These are phyloP conservation scores for Cadophora gregata DNA, from an alignment of 2,329 filamentous ascomycete species.

Conservation along the genomic window DNA sequence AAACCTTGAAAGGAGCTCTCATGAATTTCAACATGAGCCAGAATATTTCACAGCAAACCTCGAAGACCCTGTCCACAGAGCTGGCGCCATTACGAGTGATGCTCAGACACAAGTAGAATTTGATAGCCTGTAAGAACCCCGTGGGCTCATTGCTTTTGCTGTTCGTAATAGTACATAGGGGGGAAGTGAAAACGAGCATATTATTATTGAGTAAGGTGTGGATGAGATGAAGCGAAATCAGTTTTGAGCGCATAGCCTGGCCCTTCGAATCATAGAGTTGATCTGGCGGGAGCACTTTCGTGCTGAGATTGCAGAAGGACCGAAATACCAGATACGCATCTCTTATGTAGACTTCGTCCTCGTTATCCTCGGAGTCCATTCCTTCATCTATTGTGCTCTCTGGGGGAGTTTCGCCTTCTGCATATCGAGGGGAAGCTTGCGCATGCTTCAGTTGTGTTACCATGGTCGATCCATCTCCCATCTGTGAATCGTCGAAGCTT, in stretches of 20 bases:
- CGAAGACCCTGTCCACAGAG: constrained; percentile 89
- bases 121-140: constrained; percentile 90
- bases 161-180: constrained; percentile 88
- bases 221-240: constrained; percentile 93
- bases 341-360: constrained; percentile 96
- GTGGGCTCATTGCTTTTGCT: constrained; percentile 88
- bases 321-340: constrained; percentile 97
- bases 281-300: constrained; percentile 86
- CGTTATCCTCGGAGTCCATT: constrained; percentile 66
- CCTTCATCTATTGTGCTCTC: constrained; percentile 62
- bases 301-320: constrained; percentile 96
- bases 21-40: constrained; percentile 97
- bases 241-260: constrained; percentile 95
- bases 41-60: constrained; percentile 96
- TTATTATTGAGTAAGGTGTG: constrained; percentile 96
- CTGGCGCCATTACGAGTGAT: constrained; percentile 95
- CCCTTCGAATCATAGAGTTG: constrained; percentile 92
- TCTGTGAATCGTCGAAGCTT: constrained; percentile 68
- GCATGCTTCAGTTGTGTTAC: constrained; percentile 64
- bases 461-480: constrained; percentile 71
- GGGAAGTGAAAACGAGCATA: constrained; percentile 87
- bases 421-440: constrained; percentile 51
- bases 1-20: constrained; percentile 88
- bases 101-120: constrained; percentile 95
- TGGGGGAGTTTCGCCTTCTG: constrained; percentile 59